These are phyloP conservation scores for Themeda triandra DNA, from an alignment of 176 grass and related monocot genomes.

Conservation along the genomic window DNA sequence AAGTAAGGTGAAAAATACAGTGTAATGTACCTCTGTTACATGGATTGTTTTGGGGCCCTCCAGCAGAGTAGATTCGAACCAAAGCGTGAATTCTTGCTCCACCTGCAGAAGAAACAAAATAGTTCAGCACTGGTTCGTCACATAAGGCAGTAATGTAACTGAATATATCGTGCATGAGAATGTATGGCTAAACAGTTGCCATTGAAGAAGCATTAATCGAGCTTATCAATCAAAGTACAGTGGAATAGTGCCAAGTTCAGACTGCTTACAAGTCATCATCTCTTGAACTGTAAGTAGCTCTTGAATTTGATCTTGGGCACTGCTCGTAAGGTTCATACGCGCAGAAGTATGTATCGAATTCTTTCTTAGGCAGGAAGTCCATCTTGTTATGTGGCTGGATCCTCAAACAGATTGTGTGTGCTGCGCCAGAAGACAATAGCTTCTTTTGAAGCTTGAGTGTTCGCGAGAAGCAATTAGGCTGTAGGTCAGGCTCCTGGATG, in stretches of 20 bases:
- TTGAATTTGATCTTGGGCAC: constrained; percentile 70
- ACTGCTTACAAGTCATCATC: constrained; percentile 87
- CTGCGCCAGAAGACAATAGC: constrained; percentile 59
- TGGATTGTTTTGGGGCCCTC: constrained; percentile 64
- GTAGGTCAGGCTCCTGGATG: constrained; percentile 69
- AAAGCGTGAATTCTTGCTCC: constrained; percentile 54
- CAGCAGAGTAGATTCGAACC: constrained; percentile 67
- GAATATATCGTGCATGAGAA: background rate
- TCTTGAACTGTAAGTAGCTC: constrained; percentile 84
- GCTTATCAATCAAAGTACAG: background rate
- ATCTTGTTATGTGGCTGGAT: constrained; percentile 82
- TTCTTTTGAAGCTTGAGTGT: constrained; percentile 80
- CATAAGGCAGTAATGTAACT: background rate
- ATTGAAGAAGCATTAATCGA: background rate
- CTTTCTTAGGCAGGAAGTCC: constrained; percentile 74
- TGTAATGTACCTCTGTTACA: constrained; percentile 44
- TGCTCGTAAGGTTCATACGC: constrained; percentile 76
- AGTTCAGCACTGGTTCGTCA: background rate
- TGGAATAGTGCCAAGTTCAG: constrained; percentile 17
- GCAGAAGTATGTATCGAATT: constrained; percentile 86
- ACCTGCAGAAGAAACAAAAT: constrained; percentile 37
- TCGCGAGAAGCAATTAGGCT: constrained; percentile 82
- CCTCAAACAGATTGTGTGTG: constrained; percentile 71
- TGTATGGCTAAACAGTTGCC: background rate
- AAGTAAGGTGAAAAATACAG: constrained; percentile 9